Conservation (phyloP, 2,329 filamentous ascomycete genomes). For the Fusarium phyllophilum region DNA sequence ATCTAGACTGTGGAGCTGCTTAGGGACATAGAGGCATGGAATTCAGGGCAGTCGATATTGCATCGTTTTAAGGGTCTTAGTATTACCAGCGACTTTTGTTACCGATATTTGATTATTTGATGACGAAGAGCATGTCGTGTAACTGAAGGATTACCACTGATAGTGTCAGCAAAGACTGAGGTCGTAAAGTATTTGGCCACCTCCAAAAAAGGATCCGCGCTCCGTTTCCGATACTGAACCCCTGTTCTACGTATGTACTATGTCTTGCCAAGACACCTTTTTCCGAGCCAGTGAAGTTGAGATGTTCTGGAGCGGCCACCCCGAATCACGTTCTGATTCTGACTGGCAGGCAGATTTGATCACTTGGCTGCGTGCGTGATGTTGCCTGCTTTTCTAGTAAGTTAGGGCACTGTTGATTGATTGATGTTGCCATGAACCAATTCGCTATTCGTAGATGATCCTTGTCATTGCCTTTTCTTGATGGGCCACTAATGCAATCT, state of each 20-base stretch:
- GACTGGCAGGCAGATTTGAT: slow-evolving; percentile 17
- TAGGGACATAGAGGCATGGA: not conserved
- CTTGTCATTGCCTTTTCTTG: slow-evolving; percentile 7
- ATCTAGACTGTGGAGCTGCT: slow-evolving; percentile 1
- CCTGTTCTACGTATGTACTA: not conserved
- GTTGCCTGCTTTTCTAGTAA: not conserved
- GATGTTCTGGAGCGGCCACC: slow-evolving; percentile 13
- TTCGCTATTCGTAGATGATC: slow-evolving; percentile 6
- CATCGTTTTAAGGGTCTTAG: not conserved
- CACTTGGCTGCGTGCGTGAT: slow-evolving; percentile 32
- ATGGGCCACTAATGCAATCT: slow-evolving; percentile 4
- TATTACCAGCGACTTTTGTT: not conserved
- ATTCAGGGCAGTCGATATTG: not conserved
- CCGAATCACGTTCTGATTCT: slow-evolving; percentile 30
- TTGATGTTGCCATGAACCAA: slow-evolving; percentile 18
- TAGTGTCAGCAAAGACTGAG: not conserved
- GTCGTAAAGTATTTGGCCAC: slow-evolving; percentile 14
- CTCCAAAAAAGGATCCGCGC: not conserved
- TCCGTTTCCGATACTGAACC: slow-evolving; percentile 3
- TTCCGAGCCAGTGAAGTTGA: not conserved
- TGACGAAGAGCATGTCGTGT: not conserved
- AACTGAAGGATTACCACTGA: not conserved
- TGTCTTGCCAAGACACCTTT: slow-evolving; percentile 15
- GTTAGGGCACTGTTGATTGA: not conserved
- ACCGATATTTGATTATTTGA: not conserved